These are phyloP conservation scores for Pugionium dolabratum DNA, from an alignment of 345 rosid genomes.

Conservation along the genomic window DNA sequence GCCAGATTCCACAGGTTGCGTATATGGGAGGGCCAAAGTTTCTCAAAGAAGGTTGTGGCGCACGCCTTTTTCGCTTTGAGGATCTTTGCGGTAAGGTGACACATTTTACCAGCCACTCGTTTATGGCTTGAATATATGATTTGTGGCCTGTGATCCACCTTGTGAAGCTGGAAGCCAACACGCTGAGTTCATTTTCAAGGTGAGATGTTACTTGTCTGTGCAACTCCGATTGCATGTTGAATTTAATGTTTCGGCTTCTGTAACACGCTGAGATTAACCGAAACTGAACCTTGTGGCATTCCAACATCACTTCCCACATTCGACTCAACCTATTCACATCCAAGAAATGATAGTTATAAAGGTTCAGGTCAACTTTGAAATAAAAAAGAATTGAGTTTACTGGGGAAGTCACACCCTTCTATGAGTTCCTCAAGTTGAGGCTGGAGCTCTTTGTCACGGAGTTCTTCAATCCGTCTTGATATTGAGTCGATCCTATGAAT, in stretches of 20 bases:
- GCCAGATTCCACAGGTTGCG: slow-evolving; percentile 70
- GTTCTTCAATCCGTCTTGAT: slow-evolving; percentile 84
- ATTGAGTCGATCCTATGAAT: slow-evolving; percentile 87
- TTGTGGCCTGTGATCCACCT: slow-evolving; percentile 80
- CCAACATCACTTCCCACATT: slow-evolving; percentile 95
- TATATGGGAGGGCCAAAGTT: slow-evolving; percentile 71
- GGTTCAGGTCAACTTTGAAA: slow-evolving; percentile 8
- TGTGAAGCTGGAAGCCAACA: slow-evolving; percentile 61
- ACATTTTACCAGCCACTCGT: slow-evolving; percentile 75
- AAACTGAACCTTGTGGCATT: slow-evolving; percentile 83
- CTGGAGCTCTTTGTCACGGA: slow-evolving; percentile 92
- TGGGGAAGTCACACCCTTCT: slow-evolving; percentile 59
- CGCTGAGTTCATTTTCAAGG: slow-evolving; percentile 66
- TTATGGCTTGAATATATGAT: slow-evolving; percentile 63
- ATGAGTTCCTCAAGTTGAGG: slow-evolving; percentile 97
- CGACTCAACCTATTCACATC: slow-evolving; percentile 66
- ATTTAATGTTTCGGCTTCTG: slow-evolving; percentile 46
- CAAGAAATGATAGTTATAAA: neutral
- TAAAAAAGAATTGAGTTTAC: slow-evolving; percentile 1
- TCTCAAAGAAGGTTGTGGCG: slow-evolving; percentile 38
- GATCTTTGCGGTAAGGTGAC: slow-evolving; percentile 42
- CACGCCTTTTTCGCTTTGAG: slow-evolving; percentile 45
- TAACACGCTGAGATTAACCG: slow-evolving; percentile 54
- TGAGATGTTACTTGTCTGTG: slow-evolving; percentile 61
- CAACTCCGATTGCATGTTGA: slow-evolving; percentile 62